Base-by-base conservation (phyloP, 805 yeast genomes). In the Peterozyma xylosa region DNA sequence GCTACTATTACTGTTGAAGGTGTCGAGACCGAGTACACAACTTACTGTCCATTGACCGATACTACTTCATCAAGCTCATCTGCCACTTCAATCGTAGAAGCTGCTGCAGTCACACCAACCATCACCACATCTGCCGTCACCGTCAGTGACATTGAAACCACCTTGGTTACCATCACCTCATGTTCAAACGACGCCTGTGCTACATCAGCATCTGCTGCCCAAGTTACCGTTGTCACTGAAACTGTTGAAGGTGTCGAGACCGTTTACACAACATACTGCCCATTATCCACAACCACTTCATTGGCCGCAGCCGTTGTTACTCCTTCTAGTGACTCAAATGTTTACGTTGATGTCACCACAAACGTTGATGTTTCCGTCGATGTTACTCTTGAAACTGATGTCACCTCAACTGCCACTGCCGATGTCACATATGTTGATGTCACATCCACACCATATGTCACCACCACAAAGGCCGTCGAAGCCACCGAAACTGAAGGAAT, bases 211-310 rank as follows among this genome's bases (percentile, higher is more conserved):
- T 37, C 48, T 11, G 52, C 61, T 13, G 55, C 60, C 21, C 58
- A 54, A 30, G 53, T 53, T 18, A 40, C 61, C 17, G 42, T 52
- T 29, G 41, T 55, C 42, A 66, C 71, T 37, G 50, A 62, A 34
- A 59, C 66, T 35, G 57, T 59, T 29, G 50, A 59, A 43, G 73
- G 66, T 29, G 54, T 54, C 17, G 58, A 49, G 40, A 66, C 71
- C 18, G 58, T 63, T 34, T 57, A 59, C 57, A 65, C 74, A 46
- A 67, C 74, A 21, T 63, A 58, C 58, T 62, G 68, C 50, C 67
- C 67, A 43, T 40, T 48, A 29, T 33, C 52, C 35, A 11, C 53
- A 10, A 37, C 57, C 30, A 48, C 51, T 38, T 14, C 39, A 52
- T 47, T 14, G 21, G 34, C 33, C 44, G 42, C 35, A 17, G 27